Conservation (phyloP, 2,329 filamentous ascomycete genomes). For the Diaporthe humulicola region DNA sequence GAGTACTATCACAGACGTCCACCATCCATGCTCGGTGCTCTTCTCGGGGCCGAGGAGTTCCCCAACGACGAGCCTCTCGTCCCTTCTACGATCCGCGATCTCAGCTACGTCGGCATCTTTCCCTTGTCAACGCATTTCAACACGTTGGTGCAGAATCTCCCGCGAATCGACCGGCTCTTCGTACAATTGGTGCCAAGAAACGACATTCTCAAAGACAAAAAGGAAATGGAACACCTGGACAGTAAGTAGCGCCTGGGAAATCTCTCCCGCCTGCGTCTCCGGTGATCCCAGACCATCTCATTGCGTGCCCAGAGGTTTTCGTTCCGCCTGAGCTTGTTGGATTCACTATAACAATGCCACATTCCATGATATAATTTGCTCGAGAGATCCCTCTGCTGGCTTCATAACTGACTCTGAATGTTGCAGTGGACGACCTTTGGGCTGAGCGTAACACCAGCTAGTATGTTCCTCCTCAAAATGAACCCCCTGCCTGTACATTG, state of each 20-base stretch:
- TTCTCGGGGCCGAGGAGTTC: constrained; percentile 58
- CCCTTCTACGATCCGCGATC: constrained; percentile 57
- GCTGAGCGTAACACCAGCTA: constrained; percentile 35
- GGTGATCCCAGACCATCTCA: neutral
- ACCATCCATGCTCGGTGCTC: constrained; percentile 70
- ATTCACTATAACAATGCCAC: neutral
- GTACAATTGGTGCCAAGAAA: constrained; percentile 62
- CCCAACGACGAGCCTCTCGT: constrained; percentile 54
- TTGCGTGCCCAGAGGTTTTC: neutral
- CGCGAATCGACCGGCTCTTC: constrained; percentile 65
- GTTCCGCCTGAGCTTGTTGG: neutral
- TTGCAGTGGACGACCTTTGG: constrained; percentile 27
- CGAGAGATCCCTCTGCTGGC: neutral
- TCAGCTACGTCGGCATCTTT: constrained; percentile 76
- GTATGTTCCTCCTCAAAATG: neutral
- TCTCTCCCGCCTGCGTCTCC: neutral
- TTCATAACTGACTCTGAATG: neutral
- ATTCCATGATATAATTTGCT: neutral
- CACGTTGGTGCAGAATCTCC: constrained; percentile 61
- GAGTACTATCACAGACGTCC: constrained; percentile 77
- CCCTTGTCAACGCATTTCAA: constrained; percentile 74
- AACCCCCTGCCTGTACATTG: neutral
- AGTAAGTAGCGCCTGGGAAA: constrained; percentile 41
- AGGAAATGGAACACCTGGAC: constrained; percentile 56
- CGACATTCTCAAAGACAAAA: constrained; percentile 50